Evolutionary conservation across 164 flowering plant species (phyloP).

Genomic region (Tetrastigma voinierianum): DNA sequence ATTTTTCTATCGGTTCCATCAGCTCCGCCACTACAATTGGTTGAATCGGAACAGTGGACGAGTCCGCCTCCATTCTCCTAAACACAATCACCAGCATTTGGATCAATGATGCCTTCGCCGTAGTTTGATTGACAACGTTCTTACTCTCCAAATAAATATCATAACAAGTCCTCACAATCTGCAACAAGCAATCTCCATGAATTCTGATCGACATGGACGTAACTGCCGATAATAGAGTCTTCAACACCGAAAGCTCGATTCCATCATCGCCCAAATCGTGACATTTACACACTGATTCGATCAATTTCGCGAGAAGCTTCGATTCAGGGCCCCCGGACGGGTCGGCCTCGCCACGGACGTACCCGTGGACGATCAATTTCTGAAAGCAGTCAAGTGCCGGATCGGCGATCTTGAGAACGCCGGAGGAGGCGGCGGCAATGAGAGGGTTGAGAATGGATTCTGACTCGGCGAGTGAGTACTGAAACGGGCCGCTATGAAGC

Average conservation of each 20-base stretch:
- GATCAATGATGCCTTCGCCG: slow-evolving; percentile 92
- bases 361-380: slow-evolving; percentile 78
- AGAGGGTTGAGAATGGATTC: slow-evolving; percentile 74
- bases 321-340: slow-evolving; percentile 59
- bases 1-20: slow-evolving; percentile 86
- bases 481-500: slow-evolving; percentile 54
- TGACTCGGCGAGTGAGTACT: slow-evolving; percentile 70
- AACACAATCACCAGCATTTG: slow-evolving; percentile 98
- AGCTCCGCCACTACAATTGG: slow-evolving; percentile 97
- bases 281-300: slow-evolving; percentile 87
- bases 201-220: slow-evolving; percentile 77
- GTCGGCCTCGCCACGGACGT: slow-evolving; percentile 85
- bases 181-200: slow-evolving; percentile 91
- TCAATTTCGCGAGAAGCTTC: slow-evolving; percentile 49
- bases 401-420: slow-evolving; percentile 72
- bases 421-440: slow-evolving; percentile 62
- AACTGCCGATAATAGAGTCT: slow-evolving; percentile 80
- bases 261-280: slow-evolving; percentile 77
- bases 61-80: slow-evolving; percentile 98
- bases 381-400: slow-evolving; percentile 83
- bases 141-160: slow-evolving; percentile 86
- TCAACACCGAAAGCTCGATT: slow-evolving; percentile 67
- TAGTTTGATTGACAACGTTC: slow-evolving; percentile 91
- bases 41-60: slow-evolving; percentile 90
- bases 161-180: slow-evolving; percentile 89